Conservation (phyloP, 2,329 filamentous ascomycete species). For the Aspergillus terreus region DNA sequence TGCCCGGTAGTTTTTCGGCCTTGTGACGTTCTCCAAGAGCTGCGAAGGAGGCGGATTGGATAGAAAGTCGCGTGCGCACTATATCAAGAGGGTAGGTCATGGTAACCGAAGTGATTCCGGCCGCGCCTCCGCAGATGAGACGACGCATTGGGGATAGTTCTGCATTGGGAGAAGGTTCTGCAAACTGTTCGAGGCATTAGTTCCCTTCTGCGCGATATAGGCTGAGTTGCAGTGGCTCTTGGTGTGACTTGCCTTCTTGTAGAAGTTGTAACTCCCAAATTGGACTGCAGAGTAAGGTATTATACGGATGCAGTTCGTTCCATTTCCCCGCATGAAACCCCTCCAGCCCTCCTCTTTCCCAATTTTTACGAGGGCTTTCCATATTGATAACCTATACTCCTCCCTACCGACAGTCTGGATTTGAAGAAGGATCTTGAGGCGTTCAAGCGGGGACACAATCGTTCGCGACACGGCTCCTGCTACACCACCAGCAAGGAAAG, state of each 20-base stretch:
- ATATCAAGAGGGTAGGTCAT: constrained; percentile 97
- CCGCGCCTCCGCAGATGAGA: constrained; percentile 83
- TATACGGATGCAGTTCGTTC: constrained; percentile 96
- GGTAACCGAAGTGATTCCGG: constrained; percentile 92
- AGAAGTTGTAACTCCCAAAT: constrained; percentile 97
- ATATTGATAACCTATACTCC: constrained; percentile 90
- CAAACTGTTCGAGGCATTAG: constrained; percentile 52
- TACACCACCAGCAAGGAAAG: constrained; percentile 90
- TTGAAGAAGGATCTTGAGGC: constrained; percentile 97
- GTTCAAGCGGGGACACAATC: constrained; percentile 91
- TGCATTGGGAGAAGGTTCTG: constrained; percentile 70
- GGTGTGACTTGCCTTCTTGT: constrained; percentile 69
- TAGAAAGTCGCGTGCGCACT: constrained; percentile 89
- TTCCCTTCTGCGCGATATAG: background rate
- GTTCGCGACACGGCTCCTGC: constrained; percentile 97
- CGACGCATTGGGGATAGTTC: constrained; percentile 71
- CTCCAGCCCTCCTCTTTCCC: constrained; percentile 95
- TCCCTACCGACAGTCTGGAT: constrained; percentile 85
- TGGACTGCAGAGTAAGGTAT: constrained; percentile 98
- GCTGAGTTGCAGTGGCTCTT: background rate
- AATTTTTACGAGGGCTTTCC: constrained; percentile 88
- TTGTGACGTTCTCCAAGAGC: constrained; percentile 62
- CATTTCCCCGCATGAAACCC: constrained; percentile 96
- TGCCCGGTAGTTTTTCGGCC: constrained; percentile 70
- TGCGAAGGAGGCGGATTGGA: constrained; percentile 94